Evolutionary conservation across 768 basidiomycete genomes (phyloP), one percentile per base, ranked within the genome.

Genomic region (Strobilomyces dryophilus): DNA sequence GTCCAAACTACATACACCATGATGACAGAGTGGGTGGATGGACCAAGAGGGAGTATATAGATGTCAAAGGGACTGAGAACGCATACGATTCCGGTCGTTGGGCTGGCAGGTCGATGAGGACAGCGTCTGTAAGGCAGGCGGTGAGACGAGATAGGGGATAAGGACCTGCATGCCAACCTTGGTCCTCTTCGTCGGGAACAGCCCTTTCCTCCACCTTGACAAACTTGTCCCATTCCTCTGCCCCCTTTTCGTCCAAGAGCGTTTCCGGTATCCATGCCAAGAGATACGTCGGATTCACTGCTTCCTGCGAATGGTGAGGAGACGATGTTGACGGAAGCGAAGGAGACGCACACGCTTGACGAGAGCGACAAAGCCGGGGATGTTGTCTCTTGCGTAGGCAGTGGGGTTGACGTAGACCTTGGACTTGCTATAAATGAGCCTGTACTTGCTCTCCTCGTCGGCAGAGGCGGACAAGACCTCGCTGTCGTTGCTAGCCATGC

Each of bases 321-420:
- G 50, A 34, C 34, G 51, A 37, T 36, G 15, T 52, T 48, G 41
- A 45, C 45, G 44, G 44, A 37, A 35, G 37, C 9, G 47, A 51
- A 48, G 57, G 49, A 50, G 5, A 74, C 85, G 49, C 59, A 92
- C 92, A 63, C 87, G 81, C 74, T 93, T 92, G 18, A 98, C 94
- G 52, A 99, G 77, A 15, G 89, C 85, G 8, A 94, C 84, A 67
- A 95, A 98, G 1, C 97, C 97, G 3, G 92, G 84, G 34, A 98
- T 90, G 69, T 98, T 95, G 70, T 98, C 97, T 63, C 88, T 79
- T 2, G 88, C 78, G 67, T 93, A 95, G 4, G 88, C 84, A 3
- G 94, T 95, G 0, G 97, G 97, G 61, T 98, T 92, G 41, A 99
- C 85, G 66, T 95, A 94, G 42, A 98, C 95, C 68, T 94, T 95